phyloP scores from a whole-genome alignment of 164 flowering plant species.

The Macadamia integrifolia region DNA sequence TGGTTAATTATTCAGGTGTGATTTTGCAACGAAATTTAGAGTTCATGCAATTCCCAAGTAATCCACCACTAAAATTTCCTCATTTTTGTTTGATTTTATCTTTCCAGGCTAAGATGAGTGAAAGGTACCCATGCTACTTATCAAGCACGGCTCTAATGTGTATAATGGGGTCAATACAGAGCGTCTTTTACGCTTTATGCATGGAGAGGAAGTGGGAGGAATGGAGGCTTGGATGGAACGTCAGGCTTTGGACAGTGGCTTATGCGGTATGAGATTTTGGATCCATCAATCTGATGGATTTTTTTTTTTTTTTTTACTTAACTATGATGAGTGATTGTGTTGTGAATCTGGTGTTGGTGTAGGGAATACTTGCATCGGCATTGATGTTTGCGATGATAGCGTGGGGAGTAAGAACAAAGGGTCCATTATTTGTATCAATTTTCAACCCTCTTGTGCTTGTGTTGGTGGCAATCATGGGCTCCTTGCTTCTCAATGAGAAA shows the following conservation, averaged over 20 bases:
- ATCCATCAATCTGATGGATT: background rate
- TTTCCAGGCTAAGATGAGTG: constrained; percentile 35
- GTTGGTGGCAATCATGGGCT: constrained; percentile 38
- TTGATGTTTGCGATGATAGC: constrained; percentile 30
- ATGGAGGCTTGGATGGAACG: constrained; percentile 51
- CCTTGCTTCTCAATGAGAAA: constrained; percentile 38
- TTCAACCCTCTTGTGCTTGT: constrained; percentile 56
- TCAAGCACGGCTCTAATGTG: constrained; percentile 43
- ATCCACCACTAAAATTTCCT: background rate
- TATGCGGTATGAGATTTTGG: constrained; percentile 28
- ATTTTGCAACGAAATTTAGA: constrained; percentile 1
- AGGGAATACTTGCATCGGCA: constrained; percentile 52
- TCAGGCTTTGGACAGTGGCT: constrained; percentile 36
- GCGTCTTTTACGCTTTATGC: constrained; percentile 23
- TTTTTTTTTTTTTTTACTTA: background rate
- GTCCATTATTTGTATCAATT: constrained; percentile 51
- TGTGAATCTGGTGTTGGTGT: background rate
- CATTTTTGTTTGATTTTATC: background rate
- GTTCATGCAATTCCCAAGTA: too few species aligned
- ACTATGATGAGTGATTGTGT: background rate
- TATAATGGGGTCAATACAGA: constrained; percentile 29
- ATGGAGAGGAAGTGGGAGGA: constrained; percentile 32
- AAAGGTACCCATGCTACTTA: constrained; percentile 35
- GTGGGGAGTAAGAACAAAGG: constrained; percentile 40
- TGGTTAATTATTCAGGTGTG: constrained; percentile 55